A percentile compares a stretch with the other conserved stretches of the same genome.
These are phyloP conservation scores for Punctularia strigosozonata DNA, from an alignment of 768 basidiomycete species.

Conservation along the genomic window DNA sequence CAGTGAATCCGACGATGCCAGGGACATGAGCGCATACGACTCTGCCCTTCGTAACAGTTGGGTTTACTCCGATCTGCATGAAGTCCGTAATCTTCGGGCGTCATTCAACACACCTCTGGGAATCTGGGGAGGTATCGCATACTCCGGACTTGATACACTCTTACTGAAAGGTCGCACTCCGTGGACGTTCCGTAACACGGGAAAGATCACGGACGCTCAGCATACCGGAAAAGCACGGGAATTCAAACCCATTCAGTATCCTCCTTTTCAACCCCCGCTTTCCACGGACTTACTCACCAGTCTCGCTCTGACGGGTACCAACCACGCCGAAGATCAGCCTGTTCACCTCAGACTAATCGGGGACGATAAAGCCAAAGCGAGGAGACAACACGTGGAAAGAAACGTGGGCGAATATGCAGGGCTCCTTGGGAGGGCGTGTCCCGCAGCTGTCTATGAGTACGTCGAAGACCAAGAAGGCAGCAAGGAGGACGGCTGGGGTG, in stretches of 20 bases:
- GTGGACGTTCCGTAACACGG: slow-evolving; percentile 79
- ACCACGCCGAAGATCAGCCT: slow-evolving; percentile 95
- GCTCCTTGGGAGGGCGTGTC: slow-evolving; percentile 81
- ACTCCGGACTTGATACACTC: slow-evolving; percentile 82
- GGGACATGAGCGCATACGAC: slow-evolving; percentile 70
- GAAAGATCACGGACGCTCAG: slow-evolving; percentile 43
- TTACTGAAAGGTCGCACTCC: slow-evolving; percentile 77
- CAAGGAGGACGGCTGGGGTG: slow-evolving; percentile 49
- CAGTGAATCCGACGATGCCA: slow-evolving; percentile 12
- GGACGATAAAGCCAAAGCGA: slow-evolving; percentile 20
- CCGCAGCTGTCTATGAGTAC: slow-evolving; percentile 96
- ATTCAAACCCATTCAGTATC: slow-evolving; percentile 74
- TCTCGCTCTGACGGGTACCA: slow-evolving; percentile 83
- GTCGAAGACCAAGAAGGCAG: slow-evolving; percentile 55
- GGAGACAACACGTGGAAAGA: slow-evolving; percentile 54
- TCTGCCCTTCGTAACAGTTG: slow-evolving; percentile 60
- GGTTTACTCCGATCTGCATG: slow-evolving; percentile 76
- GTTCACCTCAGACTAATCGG: slow-evolving; percentile 68
- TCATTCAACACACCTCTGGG: slow-evolving; percentile 77
- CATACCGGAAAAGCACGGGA: slow-evolving; percentile 58
- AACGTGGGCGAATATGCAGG: slow-evolving; percentile 81
- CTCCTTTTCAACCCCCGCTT: slow-evolving; percentile 75
- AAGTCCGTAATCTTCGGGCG: slow-evolving; percentile 86
- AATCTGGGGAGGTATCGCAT: slow-evolving; percentile 76
- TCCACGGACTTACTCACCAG: slow-evolving; percentile 91